Evolutionary conservation across 2,329 filamentous ascomycete genomes (phyloP), one percentile per base, ranked within the genome.

Genomic region (Periconia sp.): DNA sequence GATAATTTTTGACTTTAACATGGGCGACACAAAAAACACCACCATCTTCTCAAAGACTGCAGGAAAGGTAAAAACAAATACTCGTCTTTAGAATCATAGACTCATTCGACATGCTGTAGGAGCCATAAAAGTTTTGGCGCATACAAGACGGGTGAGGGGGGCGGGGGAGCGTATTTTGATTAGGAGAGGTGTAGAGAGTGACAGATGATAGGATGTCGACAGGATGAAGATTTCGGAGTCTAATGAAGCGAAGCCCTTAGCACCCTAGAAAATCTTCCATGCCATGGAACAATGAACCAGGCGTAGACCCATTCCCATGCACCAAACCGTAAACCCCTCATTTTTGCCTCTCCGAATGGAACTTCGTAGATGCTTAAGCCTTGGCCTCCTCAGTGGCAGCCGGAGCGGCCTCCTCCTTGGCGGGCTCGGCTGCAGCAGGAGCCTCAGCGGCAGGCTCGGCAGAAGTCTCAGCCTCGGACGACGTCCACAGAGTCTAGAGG

Each of bases 401-500:
- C 37, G 63, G 60, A 28, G 59, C 55, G 52, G 56, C 48, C 46
- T 63, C 59, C 58, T 74, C 69, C 57, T 73, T 70, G 53, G 73
- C 61, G 62, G 76, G 75, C 51, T 76, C 75, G 53, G 74, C 74
- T 52, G 84, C 83, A 48, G 30, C 25, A 22, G 84, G 83, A 46
- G 78, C 66, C 57, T 82, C 75, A 54, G 76, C 74, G 47, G 83
- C 73, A 48, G 81, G 74, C 56, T 76, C 75, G 54, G 81, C 79
- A 59, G 87, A 78, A 66, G 89, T 84, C 82, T 97, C 94, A 56
- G 92, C 89, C 84, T 97, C 94, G 61, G 92, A 97, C 50, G 92
- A 97, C 69, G 94, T 97, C 94, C 94, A 97, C 76, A 97, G 91
- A 59, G 94, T 97, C 92, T 96, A 61, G 32, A 36, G 35, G 35